Evolutionary conservation across 2,329 filamentous ascomycete species (phyloP), one percentile per base, ranked within the genome.

Genomic region (Aspergillus sp.): DNA sequence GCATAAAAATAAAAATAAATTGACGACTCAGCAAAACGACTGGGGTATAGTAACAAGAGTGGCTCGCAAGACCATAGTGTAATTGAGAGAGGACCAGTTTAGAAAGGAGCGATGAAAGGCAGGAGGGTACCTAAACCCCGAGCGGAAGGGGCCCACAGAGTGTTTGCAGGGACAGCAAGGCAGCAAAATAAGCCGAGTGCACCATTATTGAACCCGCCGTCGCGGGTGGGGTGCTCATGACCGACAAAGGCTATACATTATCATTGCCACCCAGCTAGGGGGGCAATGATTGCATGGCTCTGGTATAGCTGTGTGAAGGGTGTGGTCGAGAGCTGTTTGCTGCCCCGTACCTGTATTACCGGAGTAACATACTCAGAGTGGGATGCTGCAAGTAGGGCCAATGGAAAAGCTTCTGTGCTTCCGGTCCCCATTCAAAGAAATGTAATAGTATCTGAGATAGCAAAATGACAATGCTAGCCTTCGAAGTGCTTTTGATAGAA

Each of bases 1-100:
- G 10, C 4, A 30, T 11, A 30, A 11, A 30, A 30, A 30, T 30
- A 27, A 8, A 27, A 30, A 30, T 30, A 8, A n/a, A 21, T 32
- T 25, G 25, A 23, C 6, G 11, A 39, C 36, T 58, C 32, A 60
- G 55, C 49, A 36, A 55, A 60, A 54, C 47, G 49, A 51, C 54
- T 41, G 27, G 36, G 62, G 60, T 64, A 64, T 64, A 62, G 53
- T 60, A 52, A 47, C 57, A 59, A 59, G 25, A 51, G n/a, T 42
- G 17, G 21, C 11, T 23, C n/a, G 25, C 13, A 47, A 21, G 23
- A 8, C 15, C 41, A 23, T 44, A 13, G 6, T 13, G 5, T 36
- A 54, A 44, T 17, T 47, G 10, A 44, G 11, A 44, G n/a, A 36
- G 32, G 39, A 25, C 32, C n/a, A 38, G 13, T 23, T 38, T 19